Evolutionary conservation across 2,329 filamentous ascomycete genomes (phyloP), one percentile per base, ranked within the genome.

Genomic region (Colletotrichum agaves): DNA sequence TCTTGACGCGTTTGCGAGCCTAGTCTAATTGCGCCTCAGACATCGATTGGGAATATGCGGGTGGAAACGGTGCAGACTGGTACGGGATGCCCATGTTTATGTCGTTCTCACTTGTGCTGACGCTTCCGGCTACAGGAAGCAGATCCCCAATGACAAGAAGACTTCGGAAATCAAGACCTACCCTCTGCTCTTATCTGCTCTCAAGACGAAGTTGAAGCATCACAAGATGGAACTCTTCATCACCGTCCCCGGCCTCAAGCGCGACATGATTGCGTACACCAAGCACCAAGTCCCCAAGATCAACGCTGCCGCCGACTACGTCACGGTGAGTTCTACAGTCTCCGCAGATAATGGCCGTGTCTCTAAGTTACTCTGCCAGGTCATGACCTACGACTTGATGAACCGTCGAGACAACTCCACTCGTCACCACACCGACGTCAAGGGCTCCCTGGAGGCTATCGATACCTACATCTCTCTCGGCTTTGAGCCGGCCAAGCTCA

Each of bases 361-460:
- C 49, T 35, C 15, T 15, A 31, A 33, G 37, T 37, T 1, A 8
- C 15, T 17, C 31, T n/a, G 2, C 19, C 3, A 79, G 78, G 79
- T 93, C 70, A 92, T 92, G 90, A 84, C 86, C 8, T 93, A 93
- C 75, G 91, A 93, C 74, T 75, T 93, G 53, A 90, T 91, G 85
- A 92, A 92, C 78, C 88, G 91, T 11, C 86, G 91, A n/a, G 88
- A 92, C 75, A 86, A 80, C 56, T 76, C 82, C 19, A 93, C 90
- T 2, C 84, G 82, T 31, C 91, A 93, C 74, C 90, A 92, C 72
- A 86, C 84, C 10, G 87, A 88, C 5, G 78, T 91, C 23, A 72
- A 80, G 56, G 82, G 81, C 12, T 88, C 89, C 8, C 74, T 86
- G 1, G 79, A 84, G 4, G 79, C 85, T 0, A 76, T 93, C 73